Evolutionary conservation across 768 basidiomycete genomes (phyloP).

Genomic region (Termitomyces sp.): DNA sequence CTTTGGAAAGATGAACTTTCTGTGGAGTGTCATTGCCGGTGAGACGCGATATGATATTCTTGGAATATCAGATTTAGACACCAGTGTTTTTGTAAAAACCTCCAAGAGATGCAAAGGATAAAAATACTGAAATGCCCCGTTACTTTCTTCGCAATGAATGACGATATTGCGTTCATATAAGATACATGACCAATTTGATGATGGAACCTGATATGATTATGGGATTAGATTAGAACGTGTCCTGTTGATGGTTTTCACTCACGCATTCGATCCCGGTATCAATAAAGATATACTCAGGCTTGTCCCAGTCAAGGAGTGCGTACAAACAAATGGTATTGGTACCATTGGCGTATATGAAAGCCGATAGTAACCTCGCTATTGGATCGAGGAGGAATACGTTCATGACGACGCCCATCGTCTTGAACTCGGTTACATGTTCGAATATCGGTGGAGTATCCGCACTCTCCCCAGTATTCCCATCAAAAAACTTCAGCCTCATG

Average conservation of each 20-base stretch:
- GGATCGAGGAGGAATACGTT: constrained; percentile 74
- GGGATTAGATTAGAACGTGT: not conserved
- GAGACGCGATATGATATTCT: constrained; percentile 32
- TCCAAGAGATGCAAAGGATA: constrained; percentile 48
- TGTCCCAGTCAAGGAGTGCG: constrained; percentile 61
- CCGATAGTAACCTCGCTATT: constrained; percentile 50
- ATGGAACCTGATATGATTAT: constrained; percentile 38
- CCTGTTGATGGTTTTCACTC: constrained; percentile 22
- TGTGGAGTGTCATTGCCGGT: constrained; percentile 42
- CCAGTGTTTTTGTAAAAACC: constrained; percentile 23
- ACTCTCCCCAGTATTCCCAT: constrained; percentile 36
- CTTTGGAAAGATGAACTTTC: constrained; percentile 46
- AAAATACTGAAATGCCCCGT: constrained; percentile 62
- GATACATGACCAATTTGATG: constrained; percentile 77
- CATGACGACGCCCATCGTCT: constrained; percentile 66
- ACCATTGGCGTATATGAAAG: constrained; percentile 58
- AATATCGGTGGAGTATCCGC: constrained; percentile 41
- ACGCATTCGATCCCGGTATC: constrained; percentile 74
- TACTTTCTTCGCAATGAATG: constrained; percentile 68
- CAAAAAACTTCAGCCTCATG: constrained; percentile 61
- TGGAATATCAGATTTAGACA: constrained; percentile 28
- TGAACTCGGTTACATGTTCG: constrained; percentile 55
- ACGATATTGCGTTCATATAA: constrained; percentile 60
- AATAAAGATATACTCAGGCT: constrained; percentile 62
- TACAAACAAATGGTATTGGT: constrained; percentile 56